Evolutionary conservation across 2,329 filamentous ascomycete species (phyloP), one percentile per base, ranked within the genome.

Genomic region (Cucurbitaria berberidis): DNA sequence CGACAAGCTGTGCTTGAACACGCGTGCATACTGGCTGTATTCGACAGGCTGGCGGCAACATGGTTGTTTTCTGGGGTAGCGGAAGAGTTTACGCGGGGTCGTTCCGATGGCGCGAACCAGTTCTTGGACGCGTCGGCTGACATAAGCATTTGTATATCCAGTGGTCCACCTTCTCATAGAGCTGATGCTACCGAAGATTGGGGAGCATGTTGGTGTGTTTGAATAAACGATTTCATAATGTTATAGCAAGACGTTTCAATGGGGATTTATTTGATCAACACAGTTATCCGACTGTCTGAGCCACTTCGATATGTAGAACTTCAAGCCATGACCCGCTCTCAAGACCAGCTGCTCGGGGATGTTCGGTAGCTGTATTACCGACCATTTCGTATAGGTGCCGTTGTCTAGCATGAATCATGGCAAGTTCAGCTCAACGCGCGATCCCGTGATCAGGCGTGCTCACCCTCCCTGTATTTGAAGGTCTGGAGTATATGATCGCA

Each of bases 51-150:
- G 45, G 46, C 51, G 48, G 45, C 36, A 21, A 15, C 36, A 39
- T 22, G 18, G 5, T 15, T 24, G 19, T 11, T 8, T 2, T 40
- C 24, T 57, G 51, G 57, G 57, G 52, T 57, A 56, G 43, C 60
- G 63, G 63, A 66, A 63, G 64, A 60, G 44, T 24, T 63, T 53
- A 64, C 60, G 63, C 63, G 63, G 57, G 53, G 48, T 43, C 43
- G 47, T 47, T 36, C 32, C 32, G 35, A 42, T 27, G 40, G 29
- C 40, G 40, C 47, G 32, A 50, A 29, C 40, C 30, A 30, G 22
- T 41, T 15, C 2, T 15, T 24, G 40, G 32, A 45, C 32, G 32
- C 40, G 32, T n/a, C 40, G 21, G 24, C 26, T 50, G 39, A 19
- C 39, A 30, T 36, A 19, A 21, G 24, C 30, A 6, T 40, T 45